These are phyloP conservation scores for Carex parvula DNA, from an alignment of 176 grass and related monocot species.

Conservation along the genomic window DNA sequence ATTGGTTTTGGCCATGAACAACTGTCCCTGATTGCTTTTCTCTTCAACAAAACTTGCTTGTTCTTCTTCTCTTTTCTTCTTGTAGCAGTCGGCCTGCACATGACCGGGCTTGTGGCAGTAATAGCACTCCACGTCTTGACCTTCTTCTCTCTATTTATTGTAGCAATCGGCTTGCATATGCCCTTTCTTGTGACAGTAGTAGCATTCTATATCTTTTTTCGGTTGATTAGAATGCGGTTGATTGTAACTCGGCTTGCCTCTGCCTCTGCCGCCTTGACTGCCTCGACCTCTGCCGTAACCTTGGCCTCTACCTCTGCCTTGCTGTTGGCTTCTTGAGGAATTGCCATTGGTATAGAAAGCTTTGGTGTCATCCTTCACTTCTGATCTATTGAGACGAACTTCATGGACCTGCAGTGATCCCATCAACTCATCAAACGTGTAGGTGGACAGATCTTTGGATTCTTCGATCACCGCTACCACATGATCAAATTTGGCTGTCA, in stretches of 20 bases:
- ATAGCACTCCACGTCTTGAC: neutral
- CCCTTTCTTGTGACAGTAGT: slow-evolving; percentile 3
- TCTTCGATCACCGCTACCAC: too few species aligned
- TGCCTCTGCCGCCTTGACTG: neutral
- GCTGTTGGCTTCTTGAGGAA: neutral
- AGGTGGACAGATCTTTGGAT: too few species aligned
- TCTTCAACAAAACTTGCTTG: slow-evolving; percentile 2
- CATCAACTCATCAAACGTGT: too few species aligned
- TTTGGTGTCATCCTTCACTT: too few species aligned
- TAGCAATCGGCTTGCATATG: neutral
- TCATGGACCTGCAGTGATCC: too few species aligned
- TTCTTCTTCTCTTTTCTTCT: neutral
- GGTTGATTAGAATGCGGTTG: neutral
- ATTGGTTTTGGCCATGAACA: neutral
- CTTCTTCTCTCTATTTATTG: neutral
- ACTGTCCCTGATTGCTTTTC: neutral
- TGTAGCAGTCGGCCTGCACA: neutral
- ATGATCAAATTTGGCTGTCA: too few species aligned
- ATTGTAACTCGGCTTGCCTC: neutral
- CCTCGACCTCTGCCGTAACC: neutral
- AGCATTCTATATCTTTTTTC: neutral
- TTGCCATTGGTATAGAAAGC: neutral
- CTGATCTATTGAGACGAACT: too few species aligned
- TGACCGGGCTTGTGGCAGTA: neutral
- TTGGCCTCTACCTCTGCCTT: neutral